Evolutionary conservation across 2,329 filamentous ascomycete genomes (phyloP).

Genomic region (Lachnellula hyalina): DNA sequence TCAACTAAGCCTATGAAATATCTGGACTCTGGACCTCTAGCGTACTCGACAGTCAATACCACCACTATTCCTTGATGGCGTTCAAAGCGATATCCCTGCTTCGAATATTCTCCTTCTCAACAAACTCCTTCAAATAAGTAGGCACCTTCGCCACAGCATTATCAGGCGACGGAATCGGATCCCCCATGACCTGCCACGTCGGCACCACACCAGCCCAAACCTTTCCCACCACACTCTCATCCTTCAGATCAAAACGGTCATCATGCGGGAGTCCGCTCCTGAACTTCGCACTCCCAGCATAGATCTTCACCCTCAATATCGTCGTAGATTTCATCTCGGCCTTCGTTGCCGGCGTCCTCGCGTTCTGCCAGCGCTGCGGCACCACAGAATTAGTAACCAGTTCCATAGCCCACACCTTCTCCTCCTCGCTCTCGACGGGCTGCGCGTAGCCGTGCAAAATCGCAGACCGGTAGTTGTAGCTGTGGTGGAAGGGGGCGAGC

Average conservation of each 20-base stretch:
- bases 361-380: constrained; percentile 61
- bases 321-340: constrained; percentile 72
- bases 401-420: constrained; percentile 74
- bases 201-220: constrained; percentile 23
- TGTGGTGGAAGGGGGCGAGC: constrained; percentile 74
- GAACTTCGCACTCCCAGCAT: constrained; percentile 71
- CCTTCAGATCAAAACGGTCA: constrained; percentile 43
- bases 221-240: constrained; percentile 36
- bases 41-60: not conserved
- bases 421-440: constrained; percentile 59
- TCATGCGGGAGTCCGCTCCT: constrained; percentile 58
- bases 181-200: constrained; percentile 56
- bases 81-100: constrained; percentile 36
- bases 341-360: constrained; percentile 63
- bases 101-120: constrained; percentile 42
- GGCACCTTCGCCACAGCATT: constrained; percentile 36
- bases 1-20: too few relatives aligned
- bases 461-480: constrained; percentile 77
- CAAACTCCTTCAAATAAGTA: constrained; percentile 48
- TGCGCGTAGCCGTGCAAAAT: constrained; percentile 70
- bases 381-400: constrained; percentile 73
- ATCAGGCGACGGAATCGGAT: constrained; percentile 1
- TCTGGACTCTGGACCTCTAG: too few relatives aligned
- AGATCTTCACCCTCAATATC: constrained; percentile 64
- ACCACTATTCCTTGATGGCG: not conserved